phyloP scores from a whole-genome alignment of 164 flowering plant species.

The Saururus chinensis region DNA sequence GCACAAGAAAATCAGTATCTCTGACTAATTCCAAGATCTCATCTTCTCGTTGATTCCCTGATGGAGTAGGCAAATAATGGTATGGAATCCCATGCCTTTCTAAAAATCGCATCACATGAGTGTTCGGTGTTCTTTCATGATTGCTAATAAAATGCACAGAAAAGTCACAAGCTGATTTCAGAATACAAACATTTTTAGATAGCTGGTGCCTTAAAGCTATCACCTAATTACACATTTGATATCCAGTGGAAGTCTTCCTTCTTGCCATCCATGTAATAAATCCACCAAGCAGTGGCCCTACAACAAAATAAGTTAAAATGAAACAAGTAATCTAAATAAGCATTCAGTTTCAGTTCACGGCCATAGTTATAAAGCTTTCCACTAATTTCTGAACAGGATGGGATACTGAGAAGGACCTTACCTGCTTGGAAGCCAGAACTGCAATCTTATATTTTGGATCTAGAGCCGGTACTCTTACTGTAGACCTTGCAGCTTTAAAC shows the following conservation, averaged over 20 bases:
- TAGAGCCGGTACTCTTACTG: constrained; percentile 61
- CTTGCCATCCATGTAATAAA: constrained; percentile 82
- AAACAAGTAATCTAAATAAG: not conserved
- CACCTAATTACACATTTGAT: constrained; percentile 88
- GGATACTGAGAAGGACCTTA: constrained; percentile 3
- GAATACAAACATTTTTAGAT: not conserved
- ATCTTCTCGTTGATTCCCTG: constrained; percentile 56
- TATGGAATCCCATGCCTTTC: constrained; percentile 83
- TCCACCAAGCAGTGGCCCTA: constrained; percentile 96
- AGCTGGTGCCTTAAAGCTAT: not conserved
- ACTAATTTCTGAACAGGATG: not conserved
- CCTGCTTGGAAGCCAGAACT: constrained; percentile 86
- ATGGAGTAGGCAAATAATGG: constrained; percentile 41
- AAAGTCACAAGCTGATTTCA: not conserved
- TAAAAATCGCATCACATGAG: constrained; percentile 83
- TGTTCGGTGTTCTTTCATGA: constrained; percentile 76
- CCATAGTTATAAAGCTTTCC: not conserved
- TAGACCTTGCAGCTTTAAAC: constrained; percentile 66
- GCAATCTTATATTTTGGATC: constrained; percentile 90
- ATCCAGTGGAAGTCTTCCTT: constrained; percentile 71
- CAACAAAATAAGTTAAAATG: constrained; percentile 4
- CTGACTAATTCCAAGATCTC: constrained; percentile 73
- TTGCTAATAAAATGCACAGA: constrained; percentile 36
- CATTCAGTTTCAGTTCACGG: not conserved
- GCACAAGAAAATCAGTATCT: constrained; percentile 83